These are phyloP conservation scores for Bipolaris bicolor DNA, from an alignment of 2,329 filamentous ascomycete genomes.

Conservation along the genomic window DNA sequence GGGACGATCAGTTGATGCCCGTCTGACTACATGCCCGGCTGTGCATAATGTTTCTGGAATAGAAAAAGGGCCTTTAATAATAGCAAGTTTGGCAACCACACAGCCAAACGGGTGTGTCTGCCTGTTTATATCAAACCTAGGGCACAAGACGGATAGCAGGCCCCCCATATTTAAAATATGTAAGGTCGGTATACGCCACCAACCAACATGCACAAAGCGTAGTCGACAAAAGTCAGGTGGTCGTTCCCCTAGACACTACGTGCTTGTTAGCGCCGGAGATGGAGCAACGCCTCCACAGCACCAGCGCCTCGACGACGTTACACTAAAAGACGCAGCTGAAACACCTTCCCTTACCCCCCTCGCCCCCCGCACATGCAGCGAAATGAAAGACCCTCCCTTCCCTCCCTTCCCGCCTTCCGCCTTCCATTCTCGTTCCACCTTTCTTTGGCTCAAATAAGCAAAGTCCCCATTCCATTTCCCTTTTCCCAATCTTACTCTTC, in stretches of 20 bases:
- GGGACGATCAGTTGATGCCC: not conserved
- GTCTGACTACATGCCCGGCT: constrained; percentile 10
- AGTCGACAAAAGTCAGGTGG: not conserved
- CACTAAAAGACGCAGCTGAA: constrained; percentile 16
- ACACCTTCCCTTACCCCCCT: constrained; percentile 6
- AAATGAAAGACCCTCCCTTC: constrained; percentile 5
- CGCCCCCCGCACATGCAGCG: constrained; percentile 8
- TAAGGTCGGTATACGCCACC: not conserved
- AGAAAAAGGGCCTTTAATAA: not conserved
- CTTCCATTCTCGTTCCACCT: constrained; percentile 7
- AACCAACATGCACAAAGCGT: not conserved
- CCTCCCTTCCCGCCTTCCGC: constrained; percentile 4
- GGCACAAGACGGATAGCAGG: not conserved
- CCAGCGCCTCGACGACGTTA: constrained; percentile 12
- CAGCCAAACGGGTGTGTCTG: not conserved
- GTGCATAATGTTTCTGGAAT: not conserved
- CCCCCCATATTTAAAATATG: not conserved
- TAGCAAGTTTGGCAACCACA: not conserved
- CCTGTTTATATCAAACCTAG: constrained; percentile 1
- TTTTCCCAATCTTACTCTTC: constrained; percentile 8
- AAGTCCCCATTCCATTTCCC: not conserved
- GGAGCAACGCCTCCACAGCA: constrained; percentile 12
- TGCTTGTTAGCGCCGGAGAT: constrained; percentile 16
- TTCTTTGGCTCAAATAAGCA: constrained; percentile 14
- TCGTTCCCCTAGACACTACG: constrained; percentile 1